Conservation (phyloP, 176 grass and related monocot species). For the Oryza glaberrima region DNA sequence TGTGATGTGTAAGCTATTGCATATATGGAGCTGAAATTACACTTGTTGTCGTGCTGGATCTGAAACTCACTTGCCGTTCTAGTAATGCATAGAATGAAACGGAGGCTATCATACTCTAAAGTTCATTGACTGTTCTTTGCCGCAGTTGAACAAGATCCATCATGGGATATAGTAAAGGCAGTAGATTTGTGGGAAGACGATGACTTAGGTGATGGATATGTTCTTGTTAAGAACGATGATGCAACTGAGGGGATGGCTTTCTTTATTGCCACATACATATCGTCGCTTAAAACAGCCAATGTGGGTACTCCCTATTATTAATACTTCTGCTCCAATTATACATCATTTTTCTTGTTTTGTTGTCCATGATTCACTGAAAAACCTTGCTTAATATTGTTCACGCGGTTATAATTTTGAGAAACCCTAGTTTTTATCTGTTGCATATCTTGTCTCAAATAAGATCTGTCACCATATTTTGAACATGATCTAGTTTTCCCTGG, state of each 20-base stretch:
- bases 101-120: not conserved
- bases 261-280: conserved; percentile 87
- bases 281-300: conserved; percentile 72
- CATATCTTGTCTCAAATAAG: not conserved
- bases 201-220: conserved; percentile 71
- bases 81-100: too few species aligned
- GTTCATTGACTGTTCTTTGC: conserved; percentile 18
- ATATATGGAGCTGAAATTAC: not conserved
- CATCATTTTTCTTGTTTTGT: not conserved
- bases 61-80: not conserved
- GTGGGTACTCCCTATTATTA: conserved; percentile 36
- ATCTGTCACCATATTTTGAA: conserved; percentile 1
- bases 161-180: conserved; percentile 75
- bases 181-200: conserved; percentile 66
- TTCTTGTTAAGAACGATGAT: conserved; percentile 88
- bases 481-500: not conserved
- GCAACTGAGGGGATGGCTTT: conserved; percentile 74
- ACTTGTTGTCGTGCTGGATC: not conserved
- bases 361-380: not conserved
- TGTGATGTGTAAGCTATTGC: not conserved
- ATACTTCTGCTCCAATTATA: not conserved
- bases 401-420: not conserved
- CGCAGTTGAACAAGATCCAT: conserved; percentile 57
- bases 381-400: not conserved
- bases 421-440: not conserved